These are phyloP conservation scores for Xylariaceae sp. DNA, from an alignment of 2,329 filamentous ascomycete species.

Conservation along the genomic window DNA sequence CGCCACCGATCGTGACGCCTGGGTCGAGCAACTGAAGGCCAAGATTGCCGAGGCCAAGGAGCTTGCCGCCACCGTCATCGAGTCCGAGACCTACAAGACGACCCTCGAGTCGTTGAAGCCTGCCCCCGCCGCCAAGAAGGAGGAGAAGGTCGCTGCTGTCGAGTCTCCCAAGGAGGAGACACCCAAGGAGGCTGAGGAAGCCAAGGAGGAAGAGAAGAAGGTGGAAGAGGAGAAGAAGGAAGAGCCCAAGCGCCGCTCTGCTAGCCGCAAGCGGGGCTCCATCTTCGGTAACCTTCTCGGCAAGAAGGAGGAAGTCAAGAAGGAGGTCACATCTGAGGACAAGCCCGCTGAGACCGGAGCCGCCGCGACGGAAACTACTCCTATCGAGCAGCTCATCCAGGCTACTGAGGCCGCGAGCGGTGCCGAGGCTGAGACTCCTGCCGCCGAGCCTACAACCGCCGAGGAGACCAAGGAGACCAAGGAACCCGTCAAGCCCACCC, in stretches of 20 bases:
- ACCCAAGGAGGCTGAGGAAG: slow-evolving; percentile 31
- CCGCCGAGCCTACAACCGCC: slow-evolving; percentile 21
- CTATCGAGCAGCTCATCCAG: slow-evolving; percentile 21
- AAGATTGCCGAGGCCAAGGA: slow-evolving; percentile 84
- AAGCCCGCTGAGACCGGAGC: slow-evolving; percentile 33
- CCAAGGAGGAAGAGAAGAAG: slow-evolving; percentile 39
- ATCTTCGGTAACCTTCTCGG: slow-evolving; percentile 55
- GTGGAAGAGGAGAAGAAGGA: slow-evolving; percentile 49
- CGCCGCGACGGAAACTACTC: slow-evolving; percentile 27
- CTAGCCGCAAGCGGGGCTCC: slow-evolving; percentile 60
- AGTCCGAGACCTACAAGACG: slow-evolving; percentile 83
- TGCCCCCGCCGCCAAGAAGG: slow-evolving; percentile 36
- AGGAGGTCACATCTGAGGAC: slow-evolving; percentile 31
- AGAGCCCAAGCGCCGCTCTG: slow-evolving; percentile 57
- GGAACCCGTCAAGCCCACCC: slow-evolving; percentile 40
- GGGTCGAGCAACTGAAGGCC: slow-evolving; percentile 77
- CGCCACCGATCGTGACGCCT: slow-evolving; percentile 79
- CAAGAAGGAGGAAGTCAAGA: slow-evolving; percentile 48
- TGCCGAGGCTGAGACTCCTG: slow-evolving; percentile 32
- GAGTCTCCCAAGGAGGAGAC: slow-evolving; percentile 30
- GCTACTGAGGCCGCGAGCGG: slow-evolving; percentile 27
- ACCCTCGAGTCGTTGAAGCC: slow-evolving; percentile 67
- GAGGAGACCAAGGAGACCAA: slow-evolving; percentile 34
- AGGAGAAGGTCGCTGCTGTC: slow-evolving; percentile 37
- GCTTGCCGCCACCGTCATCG: slow-evolving; percentile 64